A percentile compares a stretch with the other conserved stretches of the same genome.
phyloP scores from a whole-genome alignment of 2,329 filamentous ascomycete species.

The Fusarium brachygibbosum region DNA sequence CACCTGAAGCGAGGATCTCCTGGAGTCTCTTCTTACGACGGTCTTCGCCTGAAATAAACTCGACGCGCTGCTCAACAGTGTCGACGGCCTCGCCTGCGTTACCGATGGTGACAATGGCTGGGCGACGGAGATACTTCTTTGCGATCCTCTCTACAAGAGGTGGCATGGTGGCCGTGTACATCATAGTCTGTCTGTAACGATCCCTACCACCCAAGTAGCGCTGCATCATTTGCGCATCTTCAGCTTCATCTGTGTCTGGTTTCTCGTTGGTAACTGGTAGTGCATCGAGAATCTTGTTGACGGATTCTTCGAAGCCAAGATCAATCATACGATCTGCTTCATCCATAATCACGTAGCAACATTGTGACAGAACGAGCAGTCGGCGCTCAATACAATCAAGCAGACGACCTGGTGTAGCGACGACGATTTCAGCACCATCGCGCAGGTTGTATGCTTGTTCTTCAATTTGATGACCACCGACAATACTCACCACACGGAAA shows the following conservation, averaged over 20 bases:
- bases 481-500: slow-evolving; percentile 95
- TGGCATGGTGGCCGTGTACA: slow-evolving; percentile 99
- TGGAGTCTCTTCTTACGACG: slow-evolving; percentile 96
- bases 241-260: slow-evolving; percentile 91
- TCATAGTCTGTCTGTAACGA: slow-evolving; percentile 97
- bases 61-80: slow-evolving; percentile 96
- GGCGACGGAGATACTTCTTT: slow-evolving; percentile 93
- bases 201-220: slow-evolving; percentile 80
- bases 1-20: slow-evolving; percentile 84
- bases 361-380: slow-evolving; percentile 92
- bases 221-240: slow-evolving; percentile 88
- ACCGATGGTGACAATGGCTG: slow-evolving; percentile 94
- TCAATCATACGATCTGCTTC: slow-evolving; percentile 99
- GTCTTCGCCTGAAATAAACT: slow-evolving; percentile 91
- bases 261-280: slow-evolving; percentile 95
- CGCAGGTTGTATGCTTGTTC: slow-evolving; percentile 92
- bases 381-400: slow-evolving; percentile 97
- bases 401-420: slow-evolving; percentile 96
- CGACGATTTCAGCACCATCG: slow-evolving; percentile 96
- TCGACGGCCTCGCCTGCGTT: slow-evolving; percentile 96
- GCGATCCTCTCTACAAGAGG: slow-evolving; percentile 92
- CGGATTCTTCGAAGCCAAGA: slow-evolving; percentile 95
- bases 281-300: slow-evolving; percentile 97
- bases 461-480: slow-evolving; percentile 96
- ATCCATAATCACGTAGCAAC: slow-evolving; percentile 99